Base-by-base conservation (phyloP, 2,329 filamentous ascomycete genomes). In the Aspergillus hiratsukae region DNA sequence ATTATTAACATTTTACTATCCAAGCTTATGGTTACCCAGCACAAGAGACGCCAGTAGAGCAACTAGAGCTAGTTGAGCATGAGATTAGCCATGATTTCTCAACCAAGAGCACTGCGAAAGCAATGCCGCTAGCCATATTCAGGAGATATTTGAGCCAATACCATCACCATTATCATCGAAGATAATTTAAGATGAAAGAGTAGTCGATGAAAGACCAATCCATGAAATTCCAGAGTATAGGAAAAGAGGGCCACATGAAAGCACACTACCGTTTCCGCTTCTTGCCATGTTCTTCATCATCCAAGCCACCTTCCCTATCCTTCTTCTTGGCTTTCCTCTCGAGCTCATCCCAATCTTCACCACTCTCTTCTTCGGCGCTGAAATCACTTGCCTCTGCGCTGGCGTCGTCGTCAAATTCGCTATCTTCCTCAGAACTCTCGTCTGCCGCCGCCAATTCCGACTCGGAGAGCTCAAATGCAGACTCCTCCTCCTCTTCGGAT, bases 311-410 rank as follows among this genome's bases (percentile, higher is more conserved):
- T 61, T 87, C 83, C 60, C 79, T 77, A 65, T 87, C 84, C 71
- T 86, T 85, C 72, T 76, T 81, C 66, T 81, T 83, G 1, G 84
- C 92, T 80, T 96, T 96, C 75, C 87, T 87, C 78, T 97, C 93
- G 57, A 97, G 73, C 74, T 95, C 91, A 71, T 97, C 92, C 93
- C 93, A 97, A 69, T 95, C 90, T 72, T 97, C 89, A 50, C 89
- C 88, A 61, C 90, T 89, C 48, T 89, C 88, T 6, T 92, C 89
- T 3, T 85, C 83, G 6, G 65, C 74, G 54, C 74, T 77, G 46
- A 83, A 85, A 19, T 84, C 88, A 50, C 82, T 83, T 48, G 75
- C 85, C 55, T 90, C 89, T 11, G 93, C 91, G 60, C 85, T 88
- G 29, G 91, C 93, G 61, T 96, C 92, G 69, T 93, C 93, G 67